phyloP scores from a whole-genome alignment of 2,329 filamentous ascomycete genomes.

The Plenodomus biglobosus region DNA sequence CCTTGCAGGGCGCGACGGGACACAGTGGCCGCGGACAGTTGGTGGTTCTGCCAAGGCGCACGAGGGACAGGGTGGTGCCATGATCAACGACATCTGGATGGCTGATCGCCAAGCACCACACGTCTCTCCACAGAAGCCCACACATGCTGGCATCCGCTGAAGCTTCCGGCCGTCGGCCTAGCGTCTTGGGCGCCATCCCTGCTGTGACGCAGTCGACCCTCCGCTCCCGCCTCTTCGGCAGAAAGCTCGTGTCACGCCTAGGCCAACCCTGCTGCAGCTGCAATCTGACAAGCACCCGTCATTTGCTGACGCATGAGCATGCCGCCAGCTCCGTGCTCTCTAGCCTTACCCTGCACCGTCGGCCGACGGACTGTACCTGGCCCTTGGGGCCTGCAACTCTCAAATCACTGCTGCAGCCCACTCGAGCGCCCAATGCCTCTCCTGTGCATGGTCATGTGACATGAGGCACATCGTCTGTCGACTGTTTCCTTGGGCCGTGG shows the following conservation, averaged over 20 bases:
- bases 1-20: slow-evolving; percentile 14
- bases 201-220: slow-evolving; percentile 36
- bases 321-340: slow-evolving; percentile 27
- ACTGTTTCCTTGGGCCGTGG: slow-evolving; percentile 22
- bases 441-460: slow-evolving; percentile 19
- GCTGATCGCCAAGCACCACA: slow-evolving; percentile 25
- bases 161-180: slow-evolving; percentile 40
- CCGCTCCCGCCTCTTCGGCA: slow-evolving; percentile 39
- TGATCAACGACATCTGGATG: slow-evolving; percentile 16
- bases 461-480: slow-evolving; percentile 26
- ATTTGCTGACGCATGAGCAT: slow-evolving; percentile 36
- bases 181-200: slow-evolving; percentile 28
- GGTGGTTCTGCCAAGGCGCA: slow-evolving; percentile 14
- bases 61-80: slow-evolving; percentile 13
- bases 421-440: slow-evolving; percentile 17
- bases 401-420: slow-evolving; percentile 5
- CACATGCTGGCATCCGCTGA: slow-evolving; percentile 27
- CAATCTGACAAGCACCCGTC: slow-evolving; percentile 35
- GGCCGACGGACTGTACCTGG: slow-evolving; percentile 32
- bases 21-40: slow-evolving; percentile 4
- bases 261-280: slow-evolving; percentile 30
- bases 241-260: slow-evolving; percentile 34
- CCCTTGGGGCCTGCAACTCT: slow-evolving; percentile 22
- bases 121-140: slow-evolving; percentile 13
- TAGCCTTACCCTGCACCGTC: slow-evolving; percentile 21